phyloP scores from a whole-genome alignment of 768 basidiomycete genomes.

The Arthromyces matolae region DNA sequence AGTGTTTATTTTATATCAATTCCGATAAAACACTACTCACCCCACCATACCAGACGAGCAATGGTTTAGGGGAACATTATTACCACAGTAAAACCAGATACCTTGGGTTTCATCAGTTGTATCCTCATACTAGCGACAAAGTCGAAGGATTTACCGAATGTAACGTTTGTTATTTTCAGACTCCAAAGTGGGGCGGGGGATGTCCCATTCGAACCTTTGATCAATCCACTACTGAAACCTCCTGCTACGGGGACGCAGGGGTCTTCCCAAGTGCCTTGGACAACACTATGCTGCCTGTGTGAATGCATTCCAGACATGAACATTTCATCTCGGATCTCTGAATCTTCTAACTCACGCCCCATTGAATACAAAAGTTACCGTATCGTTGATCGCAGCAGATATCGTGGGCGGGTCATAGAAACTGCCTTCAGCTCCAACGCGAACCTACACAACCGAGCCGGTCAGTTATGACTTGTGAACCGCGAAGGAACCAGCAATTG shows the following conservation, averaged over 20 bases:
- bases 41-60: slow-evolving; percentile 39
- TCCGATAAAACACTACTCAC: slow-evolving; percentile 19
- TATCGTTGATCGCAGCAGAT: slow-evolving; percentile 31
- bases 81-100: slow-evolving; percentile 38
- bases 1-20: neutral
- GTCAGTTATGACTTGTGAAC: neutral
- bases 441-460: slow-evolving; percentile 25
- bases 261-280: slow-evolving; percentile 31
- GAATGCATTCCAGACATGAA: neutral
- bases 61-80: slow-evolving; percentile 31
- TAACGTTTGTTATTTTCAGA: slow-evolving; percentile 31
- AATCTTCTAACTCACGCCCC: slow-evolving; percentile 27
- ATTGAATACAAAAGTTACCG: slow-evolving; percentile 35
- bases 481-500: neutral
- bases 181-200: slow-evolving; percentile 27
- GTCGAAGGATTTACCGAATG: slow-evolving; percentile 20
- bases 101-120: slow-evolving; percentile 12
- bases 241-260: slow-evolving; percentile 38
- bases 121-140: neutral
- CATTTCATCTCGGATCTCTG: neutral
- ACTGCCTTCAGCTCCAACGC: slow-evolving; percentile 36
- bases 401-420: slow-evolving; percentile 34
- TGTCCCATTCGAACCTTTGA: slow-evolving; percentile 20
- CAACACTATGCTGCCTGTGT: slow-evolving; percentile 35
- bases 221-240: slow-evolving; percentile 38